Conservation (phyloP, 2,329 filamentous ascomycete genomes). For the Truncatella angustata region DNA sequence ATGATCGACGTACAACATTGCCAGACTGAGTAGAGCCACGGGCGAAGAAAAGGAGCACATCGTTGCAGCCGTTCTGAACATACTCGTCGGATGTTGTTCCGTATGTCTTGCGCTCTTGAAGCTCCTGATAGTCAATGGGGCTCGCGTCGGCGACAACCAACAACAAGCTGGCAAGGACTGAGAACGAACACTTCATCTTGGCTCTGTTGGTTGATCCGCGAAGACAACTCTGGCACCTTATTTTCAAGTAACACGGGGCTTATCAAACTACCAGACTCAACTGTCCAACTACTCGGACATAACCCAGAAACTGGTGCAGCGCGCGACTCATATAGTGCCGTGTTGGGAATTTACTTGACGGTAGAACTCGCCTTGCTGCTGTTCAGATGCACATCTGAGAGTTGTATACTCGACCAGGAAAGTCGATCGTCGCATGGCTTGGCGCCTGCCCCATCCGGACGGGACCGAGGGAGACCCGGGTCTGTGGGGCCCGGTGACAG, state of each 20-base stretch:
- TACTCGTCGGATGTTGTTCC: conserved; percentile 5
- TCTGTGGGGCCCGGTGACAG: neutral
- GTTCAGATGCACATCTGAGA: neutral
- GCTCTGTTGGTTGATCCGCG: too few species aligned
- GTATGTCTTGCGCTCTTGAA: neutral
- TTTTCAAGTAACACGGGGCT: neutral
- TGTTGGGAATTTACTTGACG: neutral
- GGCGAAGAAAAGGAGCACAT: conserved; percentile 5
- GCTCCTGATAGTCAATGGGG: conserved; percentile 1
- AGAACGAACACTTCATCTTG: conserved; percentile 6
- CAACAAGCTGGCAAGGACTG: neutral
- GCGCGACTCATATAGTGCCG: neutral
- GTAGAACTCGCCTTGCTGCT: neutral
- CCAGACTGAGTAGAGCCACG: neutral
- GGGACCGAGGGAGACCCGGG: neutral
- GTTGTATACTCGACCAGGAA: conserved; percentile 1
- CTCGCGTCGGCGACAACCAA: neutral
- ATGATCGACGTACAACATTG: neutral
- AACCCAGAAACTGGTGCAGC: neutral
- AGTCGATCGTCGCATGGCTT: conserved; percentile 1
- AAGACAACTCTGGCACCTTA: too few species aligned
- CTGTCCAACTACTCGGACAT: neutral
- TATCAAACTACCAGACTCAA: neutral
- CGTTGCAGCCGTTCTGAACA: neutral
- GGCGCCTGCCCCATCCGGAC: conserved; percentile 2